Evolutionary conservation across 306 rosid genomes (phyloP).

Genomic region (Inga laurina): DNA sequence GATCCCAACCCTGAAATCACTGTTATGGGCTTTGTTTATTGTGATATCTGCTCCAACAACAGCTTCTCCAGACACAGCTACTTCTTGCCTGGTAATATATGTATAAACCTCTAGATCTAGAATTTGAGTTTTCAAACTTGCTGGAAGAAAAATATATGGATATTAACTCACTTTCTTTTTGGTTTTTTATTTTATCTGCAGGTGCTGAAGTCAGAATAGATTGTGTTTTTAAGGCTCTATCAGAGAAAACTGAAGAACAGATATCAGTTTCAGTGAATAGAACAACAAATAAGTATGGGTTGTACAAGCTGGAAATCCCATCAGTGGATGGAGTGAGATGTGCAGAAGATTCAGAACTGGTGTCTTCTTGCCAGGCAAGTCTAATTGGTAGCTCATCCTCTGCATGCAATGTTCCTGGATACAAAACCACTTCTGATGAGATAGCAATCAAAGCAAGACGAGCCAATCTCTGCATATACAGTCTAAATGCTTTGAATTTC

Average conservation of each 20-base stretch:
- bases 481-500: constrained; percentile 75
- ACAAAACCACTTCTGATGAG: constrained; percentile 72
- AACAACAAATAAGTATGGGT: constrained; percentile 77
- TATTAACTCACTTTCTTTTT: not conserved
- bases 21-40: constrained; percentile 95
- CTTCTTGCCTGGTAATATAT: constrained; percentile 66
- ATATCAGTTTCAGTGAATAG: constrained; percentile 83
- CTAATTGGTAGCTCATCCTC: constrained; percentile 67
- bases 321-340: constrained; percentile 91
- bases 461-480: constrained; percentile 85
- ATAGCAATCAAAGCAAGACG: constrained; percentile 71
- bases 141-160: not conserved
- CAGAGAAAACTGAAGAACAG: constrained; percentile 69
- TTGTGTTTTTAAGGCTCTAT: constrained; percentile 73
- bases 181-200: constrained; percentile 29
- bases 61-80: constrained; percentile 86
- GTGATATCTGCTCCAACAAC: constrained; percentile 93
- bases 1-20: constrained; percentile 63
- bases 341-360: constrained; percentile 76
- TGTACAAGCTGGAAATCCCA: constrained; percentile 86
- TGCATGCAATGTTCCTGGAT: constrained; percentile 89
- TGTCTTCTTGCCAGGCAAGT: constrained; percentile 76
- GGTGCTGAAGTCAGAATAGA: constrained; percentile 86
- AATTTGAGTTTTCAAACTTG: not conserved
- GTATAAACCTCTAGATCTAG: not conserved